Conservation (phyloP, 768 basidiomycete species). For the Mycena olivaceomarginata region DNA sequence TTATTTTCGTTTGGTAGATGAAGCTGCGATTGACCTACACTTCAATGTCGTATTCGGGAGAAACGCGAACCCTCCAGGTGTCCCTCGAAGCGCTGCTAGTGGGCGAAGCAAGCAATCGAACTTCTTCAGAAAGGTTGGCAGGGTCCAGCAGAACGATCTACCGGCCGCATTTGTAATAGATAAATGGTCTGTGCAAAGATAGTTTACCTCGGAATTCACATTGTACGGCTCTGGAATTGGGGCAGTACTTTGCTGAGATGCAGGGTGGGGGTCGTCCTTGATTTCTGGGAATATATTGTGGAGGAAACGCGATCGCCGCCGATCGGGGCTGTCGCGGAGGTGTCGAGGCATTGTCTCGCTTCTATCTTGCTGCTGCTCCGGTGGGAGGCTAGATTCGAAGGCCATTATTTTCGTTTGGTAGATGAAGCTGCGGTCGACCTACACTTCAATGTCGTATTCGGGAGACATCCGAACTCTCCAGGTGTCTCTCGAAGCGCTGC, state of each 20-base stretch:
- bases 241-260: not conserved
- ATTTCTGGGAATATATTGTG: constrained; percentile 28
- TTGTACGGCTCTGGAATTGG: not conserved
- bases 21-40: constrained; percentile 4
- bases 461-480: constrained; percentile 34
- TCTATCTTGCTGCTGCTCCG: not conserved
- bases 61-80: constrained; percentile 28
- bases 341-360: not conserved
- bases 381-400: constrained; percentile 8
- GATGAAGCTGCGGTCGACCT: not conserved
- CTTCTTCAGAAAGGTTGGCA: constrained; percentile 30
- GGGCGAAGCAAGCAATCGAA: constrained; percentile 25
- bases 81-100: not conserved
- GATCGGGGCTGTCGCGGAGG: constrained; percentile 25
- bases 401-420: not conserved
- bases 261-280: constrained; percentile 1
- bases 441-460: constrained; percentile 37
- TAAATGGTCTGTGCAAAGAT: not conserved
- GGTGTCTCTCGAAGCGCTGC: constrained; percentile 1
- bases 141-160: constrained; percentile 29
- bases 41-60: constrained; percentile 36
- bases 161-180: not conserved
- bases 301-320: constrained; percentile 24
- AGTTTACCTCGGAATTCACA: constrained; percentile 13
- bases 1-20: not conserved